These are phyloP conservation scores for Debaryomyces maramus DNA, from an alignment of 805 yeast species.

Conservation along the genomic window DNA sequence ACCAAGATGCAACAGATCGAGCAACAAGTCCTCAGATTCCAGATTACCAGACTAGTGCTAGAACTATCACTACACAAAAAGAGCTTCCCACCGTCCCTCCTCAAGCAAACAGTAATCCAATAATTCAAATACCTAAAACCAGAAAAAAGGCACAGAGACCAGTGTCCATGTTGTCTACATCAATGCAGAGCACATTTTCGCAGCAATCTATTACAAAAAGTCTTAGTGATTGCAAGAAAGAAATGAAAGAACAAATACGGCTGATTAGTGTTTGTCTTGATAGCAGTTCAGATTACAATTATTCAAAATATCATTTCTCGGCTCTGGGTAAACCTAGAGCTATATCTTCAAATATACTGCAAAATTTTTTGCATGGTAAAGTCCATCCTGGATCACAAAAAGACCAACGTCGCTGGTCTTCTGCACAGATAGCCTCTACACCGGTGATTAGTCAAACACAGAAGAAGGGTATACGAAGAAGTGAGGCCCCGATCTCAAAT, in stretches of 20 bases:
- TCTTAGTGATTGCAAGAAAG: not conserved
- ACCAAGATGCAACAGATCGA: no score
- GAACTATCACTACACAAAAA: no score
- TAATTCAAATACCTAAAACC: not conserved
- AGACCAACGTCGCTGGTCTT: no score
- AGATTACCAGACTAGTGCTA: no score
- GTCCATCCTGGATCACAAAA: no score
- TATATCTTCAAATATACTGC: no score
- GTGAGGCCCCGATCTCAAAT: no score
- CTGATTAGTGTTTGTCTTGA: not conserved
- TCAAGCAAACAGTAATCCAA: not conserved
- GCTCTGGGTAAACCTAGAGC: not conserved
- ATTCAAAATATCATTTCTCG: slow-evolving; percentile 1
- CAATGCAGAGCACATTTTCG: not conserved
- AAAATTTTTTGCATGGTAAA: no score
- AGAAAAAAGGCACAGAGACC: not conserved
- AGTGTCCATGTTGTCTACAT: not conserved
- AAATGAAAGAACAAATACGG: not conserved
- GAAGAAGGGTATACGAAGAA: no score
- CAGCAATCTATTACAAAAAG: not conserved
- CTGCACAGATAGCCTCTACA: no score
- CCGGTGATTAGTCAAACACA: no score
- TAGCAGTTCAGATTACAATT: not conserved
- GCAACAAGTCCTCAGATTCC: no score
- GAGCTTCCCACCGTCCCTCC: not conserved